Percentiles rank a stretch among this genome's conserved stretches.
Evolutionary conservation across 768 basidiomycete genomes (phyloP).

Genomic region (Piloderma croceum): DNA sequence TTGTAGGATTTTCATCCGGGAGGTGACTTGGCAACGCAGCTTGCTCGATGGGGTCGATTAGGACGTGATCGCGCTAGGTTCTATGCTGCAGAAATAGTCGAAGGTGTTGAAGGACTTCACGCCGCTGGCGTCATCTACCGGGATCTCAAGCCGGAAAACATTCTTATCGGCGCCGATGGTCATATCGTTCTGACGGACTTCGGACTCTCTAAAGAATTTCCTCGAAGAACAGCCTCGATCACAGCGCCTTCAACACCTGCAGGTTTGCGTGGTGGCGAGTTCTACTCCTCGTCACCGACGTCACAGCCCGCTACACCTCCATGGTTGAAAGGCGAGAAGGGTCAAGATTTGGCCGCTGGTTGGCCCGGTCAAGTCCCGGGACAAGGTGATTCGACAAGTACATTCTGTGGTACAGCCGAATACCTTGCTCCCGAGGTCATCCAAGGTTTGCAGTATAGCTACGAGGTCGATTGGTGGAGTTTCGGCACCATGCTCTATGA

Average conservation of each 20-base stretch:
- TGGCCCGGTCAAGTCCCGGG: constrained; percentile 54
- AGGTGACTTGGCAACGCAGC: constrained; percentile 95
- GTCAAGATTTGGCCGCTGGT: constrained; percentile 44
- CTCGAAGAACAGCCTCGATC: constrained; percentile 41
- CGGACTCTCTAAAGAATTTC: constrained; percentile 89
- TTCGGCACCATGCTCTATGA: constrained; percentile 97
- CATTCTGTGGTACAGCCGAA: constrained; percentile 95
- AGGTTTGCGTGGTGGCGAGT: constrained; percentile 47
- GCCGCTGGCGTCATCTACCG: constrained; percentile 94
- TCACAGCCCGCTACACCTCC: constrained; percentile 50
- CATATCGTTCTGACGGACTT: constrained; percentile 98
- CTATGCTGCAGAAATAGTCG: constrained; percentile 95
- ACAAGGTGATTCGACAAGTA: constrained; percentile 63
- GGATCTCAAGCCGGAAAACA: constrained; percentile 95
- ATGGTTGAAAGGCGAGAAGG: constrained; percentile 70
- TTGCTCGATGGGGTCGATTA: constrained; percentile 90
- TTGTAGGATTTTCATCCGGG: constrained; percentile 87
- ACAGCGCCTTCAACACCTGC: constrained; percentile 58
- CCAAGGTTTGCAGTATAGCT: constrained; percentile 82
- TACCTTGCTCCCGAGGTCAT: constrained; percentile 97
- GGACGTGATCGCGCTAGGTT: constrained; percentile 93
- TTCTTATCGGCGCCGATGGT: constrained; percentile 89
- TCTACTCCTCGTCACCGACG: constrained; percentile 36
- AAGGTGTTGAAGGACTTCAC: constrained; percentile 93
- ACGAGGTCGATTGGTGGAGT: constrained; percentile 98